phyloP scores from a whole-genome alignment of 768 basidiomycete genomes.

The Guyanaporus albipodus region DNA sequence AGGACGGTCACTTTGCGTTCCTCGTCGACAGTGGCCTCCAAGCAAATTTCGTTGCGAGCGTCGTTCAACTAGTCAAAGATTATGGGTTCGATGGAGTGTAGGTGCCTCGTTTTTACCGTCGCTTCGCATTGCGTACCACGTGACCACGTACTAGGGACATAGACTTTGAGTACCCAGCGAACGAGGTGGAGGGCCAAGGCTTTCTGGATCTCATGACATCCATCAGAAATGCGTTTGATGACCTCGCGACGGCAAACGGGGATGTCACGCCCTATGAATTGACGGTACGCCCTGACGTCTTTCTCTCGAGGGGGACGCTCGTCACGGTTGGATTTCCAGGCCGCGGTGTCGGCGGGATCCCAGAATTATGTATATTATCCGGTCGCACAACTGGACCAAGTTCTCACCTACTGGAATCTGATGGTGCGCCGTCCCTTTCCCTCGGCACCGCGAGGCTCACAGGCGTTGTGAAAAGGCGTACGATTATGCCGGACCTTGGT shows the following conservation, averaged over 20 bases:
- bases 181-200: slow-evolving; percentile 54
- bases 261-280: slow-evolving; percentile 58
- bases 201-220: slow-evolving; percentile 62
- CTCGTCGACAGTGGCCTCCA: slow-evolving; percentile 49
- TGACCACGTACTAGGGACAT: slow-evolving; percentile 52
- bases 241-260: slow-evolving; percentile 54
- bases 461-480: slow-evolving; percentile 45
- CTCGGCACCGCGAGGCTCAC: neutral
- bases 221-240: slow-evolving; percentile 59
- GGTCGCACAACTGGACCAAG: slow-evolving; percentile 60
- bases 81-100: slow-evolving; percentile 81
- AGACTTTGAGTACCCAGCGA: slow-evolving; percentile 76
- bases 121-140: too few relatives aligned
- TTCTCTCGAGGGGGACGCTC: neutral
- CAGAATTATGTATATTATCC: slow-evolving; percentile 55
- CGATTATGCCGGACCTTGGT: slow-evolving; percentile 78
- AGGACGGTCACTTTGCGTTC: slow-evolving; percentile 63
- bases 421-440: slow-evolving; percentile 46
- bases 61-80: slow-evolving; percentile 63
- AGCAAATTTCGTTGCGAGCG: slow-evolving; percentile 54
- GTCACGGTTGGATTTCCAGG: slow-evolving; percentile 27
- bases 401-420: slow-evolving; percentile 74
- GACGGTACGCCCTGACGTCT: slow-evolving; percentile 33
- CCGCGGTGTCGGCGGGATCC: slow-evolving; percentile 61
- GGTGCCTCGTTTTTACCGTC: slow-evolving; percentile 20